Conservation (phyloP, 1,284 basidiomycete genomes). For the Chalciporus sp. region DNA sequence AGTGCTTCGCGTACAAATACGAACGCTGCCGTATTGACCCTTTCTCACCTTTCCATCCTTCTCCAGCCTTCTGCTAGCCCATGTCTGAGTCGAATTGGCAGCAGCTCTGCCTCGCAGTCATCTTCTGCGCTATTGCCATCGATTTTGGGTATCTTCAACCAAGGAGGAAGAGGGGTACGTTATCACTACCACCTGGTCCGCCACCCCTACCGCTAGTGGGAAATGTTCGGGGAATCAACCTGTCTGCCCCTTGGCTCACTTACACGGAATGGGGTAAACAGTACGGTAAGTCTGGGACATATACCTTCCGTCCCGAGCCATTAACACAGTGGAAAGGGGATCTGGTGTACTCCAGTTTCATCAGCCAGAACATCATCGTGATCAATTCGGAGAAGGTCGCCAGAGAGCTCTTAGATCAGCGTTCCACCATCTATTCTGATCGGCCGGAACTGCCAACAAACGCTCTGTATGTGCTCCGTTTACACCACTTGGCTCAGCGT, state of each 20-base stretch:
- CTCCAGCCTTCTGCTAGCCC: neutral
- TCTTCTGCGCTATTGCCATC: conserved; percentile 12
- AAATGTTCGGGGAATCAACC: conserved; percentile 45
- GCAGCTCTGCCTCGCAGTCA: conserved; percentile 12
- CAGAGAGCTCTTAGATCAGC: conserved; percentile 20
- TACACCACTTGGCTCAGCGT: conserved; percentile 57
- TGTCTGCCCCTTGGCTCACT: conserved; percentile 43
- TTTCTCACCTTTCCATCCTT: neutral
- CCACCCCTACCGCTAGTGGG: conserved; percentile 33
- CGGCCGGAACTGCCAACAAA: conserved; percentile 20
- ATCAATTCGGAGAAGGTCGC: conserved; percentile 25
- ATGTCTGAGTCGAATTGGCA: conserved; percentile 15
- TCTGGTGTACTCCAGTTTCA: conserved; percentile 24
- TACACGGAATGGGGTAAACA: conserved; percentile 48
- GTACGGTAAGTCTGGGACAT: conserved; percentile 35
- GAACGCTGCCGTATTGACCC: neutral
- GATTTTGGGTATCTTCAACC: neutral
- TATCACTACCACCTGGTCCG: conserved; percentile 35
- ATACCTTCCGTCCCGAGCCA: neutral
- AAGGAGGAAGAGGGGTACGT: conserved; percentile 5
- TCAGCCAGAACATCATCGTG: conserved; percentile 23
- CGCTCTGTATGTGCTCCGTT: conserved; percentile 47
- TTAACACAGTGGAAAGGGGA: conserved; percentile 26
- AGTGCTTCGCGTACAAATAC: conserved; percentile 2
- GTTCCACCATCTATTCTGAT: conserved; percentile 27